phyloP scores from a whole-genome alignment of 768 basidiomycete species.

The Boletus rufocinnamomeus region DNA sequence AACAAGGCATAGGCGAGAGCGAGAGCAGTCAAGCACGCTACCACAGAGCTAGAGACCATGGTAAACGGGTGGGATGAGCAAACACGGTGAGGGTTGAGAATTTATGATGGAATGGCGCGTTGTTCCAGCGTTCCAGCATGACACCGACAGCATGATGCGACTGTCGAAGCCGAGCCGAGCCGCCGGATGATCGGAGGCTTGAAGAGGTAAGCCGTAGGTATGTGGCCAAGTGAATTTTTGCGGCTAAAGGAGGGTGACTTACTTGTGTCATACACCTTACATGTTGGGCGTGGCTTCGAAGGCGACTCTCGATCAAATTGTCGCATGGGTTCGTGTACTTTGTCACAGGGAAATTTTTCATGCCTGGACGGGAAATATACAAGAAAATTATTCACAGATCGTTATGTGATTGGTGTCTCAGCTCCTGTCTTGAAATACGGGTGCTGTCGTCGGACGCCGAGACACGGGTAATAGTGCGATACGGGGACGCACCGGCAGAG shows the following conservation, averaged over 20 bases:
- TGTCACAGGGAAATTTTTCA: background rate
- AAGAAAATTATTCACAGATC: no score
- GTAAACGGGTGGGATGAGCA: background rate
- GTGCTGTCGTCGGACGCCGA: background rate
- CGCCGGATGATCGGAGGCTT: slow-evolving; percentile 5
- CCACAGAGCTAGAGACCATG: slow-evolving; percentile 13
- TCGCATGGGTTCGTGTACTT: background rate
- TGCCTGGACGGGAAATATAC: background rate
- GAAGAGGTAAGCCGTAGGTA: background rate
- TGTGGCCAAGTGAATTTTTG: background rate
- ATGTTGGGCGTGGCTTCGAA: background rate
- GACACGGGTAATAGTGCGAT: background rate
- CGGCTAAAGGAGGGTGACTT: background rate
- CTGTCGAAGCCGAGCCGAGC: background rate
- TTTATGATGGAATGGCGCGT: slow-evolving; percentile 6
- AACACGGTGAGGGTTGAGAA: background rate
- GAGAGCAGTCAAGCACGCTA: slow-evolving; percentile 9
- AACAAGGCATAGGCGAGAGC: slow-evolving; percentile 5
- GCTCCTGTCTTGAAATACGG: background rate
- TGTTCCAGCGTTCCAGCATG: slow-evolving; percentile 3
- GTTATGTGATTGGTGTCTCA: background rate
- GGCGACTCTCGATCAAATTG: background rate
- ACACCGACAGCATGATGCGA: slow-evolving; percentile 2
- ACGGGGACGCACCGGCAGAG: background rate
- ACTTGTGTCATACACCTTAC: slow-evolving; percentile 4